These are phyloP conservation scores for Biscogniauxia marginata DNA, from an alignment of 2,329 filamentous ascomycete species.

Conservation along the genomic window DNA sequence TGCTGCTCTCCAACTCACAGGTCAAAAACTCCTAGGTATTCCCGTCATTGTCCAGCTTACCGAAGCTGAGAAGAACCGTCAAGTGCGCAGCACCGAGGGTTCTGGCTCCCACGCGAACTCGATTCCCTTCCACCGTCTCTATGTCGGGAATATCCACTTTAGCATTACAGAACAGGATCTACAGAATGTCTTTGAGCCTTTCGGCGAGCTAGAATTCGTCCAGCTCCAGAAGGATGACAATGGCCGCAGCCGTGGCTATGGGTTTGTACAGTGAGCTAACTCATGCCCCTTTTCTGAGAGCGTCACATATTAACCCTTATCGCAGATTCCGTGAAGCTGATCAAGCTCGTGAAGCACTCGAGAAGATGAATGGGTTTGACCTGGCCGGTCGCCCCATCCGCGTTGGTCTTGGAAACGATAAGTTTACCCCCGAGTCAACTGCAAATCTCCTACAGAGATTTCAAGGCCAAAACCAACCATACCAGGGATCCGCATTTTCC, in stretches of 20 bases:
- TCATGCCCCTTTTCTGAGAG: background rate
- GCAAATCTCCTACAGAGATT: slow-evolving; percentile 90
- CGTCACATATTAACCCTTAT: slow-evolving; percentile 34
- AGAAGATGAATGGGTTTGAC: slow-evolving; percentile 99
- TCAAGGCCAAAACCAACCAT: slow-evolving; percentile 74
- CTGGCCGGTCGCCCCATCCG: slow-evolving; percentile 95
- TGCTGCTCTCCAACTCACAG: slow-evolving; percentile 94
- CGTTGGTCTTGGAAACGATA: slow-evolving; percentile 99
- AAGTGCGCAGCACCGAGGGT: slow-evolving; percentile 78
- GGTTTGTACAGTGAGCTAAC: slow-evolving; percentile 89
- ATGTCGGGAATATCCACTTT: slow-evolving; percentile 99
- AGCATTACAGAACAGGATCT: slow-evolving; percentile 96
- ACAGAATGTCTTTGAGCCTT: slow-evolving; percentile 94
- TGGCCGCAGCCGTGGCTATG: slow-evolving; percentile 89
- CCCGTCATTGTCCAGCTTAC: slow-evolving; percentile 98
- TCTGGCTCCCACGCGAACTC: slow-evolving; percentile 71
- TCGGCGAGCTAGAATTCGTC: slow-evolving; percentile 95
- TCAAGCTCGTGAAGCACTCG: slow-evolving; percentile 89
- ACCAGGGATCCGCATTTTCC: slow-evolving; percentile 88
- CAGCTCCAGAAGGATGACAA: slow-evolving; percentile 96
- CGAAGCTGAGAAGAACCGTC: slow-evolving; percentile 98
- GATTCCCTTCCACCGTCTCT: slow-evolving; percentile 94
- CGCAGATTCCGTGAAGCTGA: slow-evolving; percentile 81
- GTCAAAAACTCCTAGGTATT: slow-evolving; percentile 97
- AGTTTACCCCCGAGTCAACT: slow-evolving; percentile 97